These are phyloP conservation scores for Cetradonia linearis DNA, from an alignment of 495 filamentous ascomycete species.

Conservation along the genomic window DNA sequence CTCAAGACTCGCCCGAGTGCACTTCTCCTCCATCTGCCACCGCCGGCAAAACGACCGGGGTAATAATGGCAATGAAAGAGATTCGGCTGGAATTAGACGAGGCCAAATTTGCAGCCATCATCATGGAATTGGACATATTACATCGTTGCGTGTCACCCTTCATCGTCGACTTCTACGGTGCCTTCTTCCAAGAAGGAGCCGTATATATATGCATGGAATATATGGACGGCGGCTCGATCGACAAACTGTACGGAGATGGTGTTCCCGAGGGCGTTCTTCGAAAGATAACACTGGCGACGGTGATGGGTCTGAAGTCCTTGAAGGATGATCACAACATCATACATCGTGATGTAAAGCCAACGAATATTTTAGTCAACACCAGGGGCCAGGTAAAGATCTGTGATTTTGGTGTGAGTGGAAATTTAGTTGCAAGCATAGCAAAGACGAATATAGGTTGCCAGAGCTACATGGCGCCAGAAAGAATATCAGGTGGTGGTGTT, in stretches of 20 bases:
- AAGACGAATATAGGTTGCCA: constrained; percentile 99
- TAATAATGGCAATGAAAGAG: constrained; percentile 99
- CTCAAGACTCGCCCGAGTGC: constrained; percentile 26
- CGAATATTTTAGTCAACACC: constrained; percentile 89
- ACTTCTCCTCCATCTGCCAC: constrained; percentile 19
- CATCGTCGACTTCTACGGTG: constrained; percentile 97
- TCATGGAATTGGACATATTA: constrained; percentile 95
- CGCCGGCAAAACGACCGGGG: constrained; percentile 45
- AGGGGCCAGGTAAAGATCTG: constrained; percentile 93
- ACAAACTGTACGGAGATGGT: constrained; percentile 90
- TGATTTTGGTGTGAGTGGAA: constrained; percentile 96
- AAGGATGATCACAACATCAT: constrained; percentile 99
- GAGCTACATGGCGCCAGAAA: constrained; percentile 98
- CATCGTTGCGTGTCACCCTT: constrained; percentile 91
- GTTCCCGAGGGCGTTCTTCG: constrained; percentile 81
- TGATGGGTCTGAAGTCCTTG: constrained; percentile 80
- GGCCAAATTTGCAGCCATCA: constrained; percentile 90
- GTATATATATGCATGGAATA: constrained; percentile 99
- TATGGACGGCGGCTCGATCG: constrained; percentile 98
- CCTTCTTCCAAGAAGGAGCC: constrained; percentile 97
- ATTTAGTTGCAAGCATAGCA: constrained; percentile 92
- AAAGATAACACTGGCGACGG: constrained; percentile 84
- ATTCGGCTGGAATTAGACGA: constrained; percentile 95
- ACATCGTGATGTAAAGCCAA: constrained; percentile 96
- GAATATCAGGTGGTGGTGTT: constrained; percentile 78